Base-by-base conservation (phyloP, 2,329 filamentous ascomycete species). In the Helminthosporium solani region DNA sequence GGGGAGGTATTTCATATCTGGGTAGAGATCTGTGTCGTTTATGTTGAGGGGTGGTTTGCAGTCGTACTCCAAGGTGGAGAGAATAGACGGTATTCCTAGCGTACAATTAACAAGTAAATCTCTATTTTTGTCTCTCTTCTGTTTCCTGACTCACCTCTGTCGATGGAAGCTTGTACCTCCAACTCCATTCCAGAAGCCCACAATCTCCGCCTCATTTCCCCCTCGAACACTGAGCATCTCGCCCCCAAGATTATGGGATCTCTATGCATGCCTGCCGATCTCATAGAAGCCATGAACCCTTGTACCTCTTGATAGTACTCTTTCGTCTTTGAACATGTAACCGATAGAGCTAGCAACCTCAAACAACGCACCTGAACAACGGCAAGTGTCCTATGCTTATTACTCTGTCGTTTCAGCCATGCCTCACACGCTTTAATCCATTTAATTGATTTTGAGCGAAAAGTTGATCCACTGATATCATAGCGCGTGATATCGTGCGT, bases 131-230 rank as follows among this genome's bases (percentile, higher is more conserved):
- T n/a, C n/a, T n/a, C n/a, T n/a, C n/a, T n/a, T n/a, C n/a, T n/a
- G 8, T 8, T 2, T 3, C 30, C 15, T 11, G 9, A 9, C 27
- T 6, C 23, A 54, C 57, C 57, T 23, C 76, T 72, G 49, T 81
- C 78, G 14, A 81, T 67, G 1, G 77, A 74, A 2, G 76, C 71
- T 54, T 81, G 78, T 2, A 80, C 57, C 44, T 82, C 78, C 35
- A 82, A 61, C 52, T 82, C 78, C 3, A 78, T 58, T 6, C 79
- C 75, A 0, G 79, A 79, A 2, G 71, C 72, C 80, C 80, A 83
- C 2, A 83, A 66, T 40, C 79, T 72, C 30, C 78, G 70, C 31
- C 79, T 71, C 70, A 79, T 73, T 44, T 78, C 75, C 33, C 73
- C 72, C 42, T 78, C 73, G 28, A 75, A 73, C 1, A 66, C 55